Evolutionary conservation across 768 basidiomycete genomes (phyloP), one percentile per base, ranked within the genome.

Genomic region (Boletus rufocinnamomeus): DNA sequence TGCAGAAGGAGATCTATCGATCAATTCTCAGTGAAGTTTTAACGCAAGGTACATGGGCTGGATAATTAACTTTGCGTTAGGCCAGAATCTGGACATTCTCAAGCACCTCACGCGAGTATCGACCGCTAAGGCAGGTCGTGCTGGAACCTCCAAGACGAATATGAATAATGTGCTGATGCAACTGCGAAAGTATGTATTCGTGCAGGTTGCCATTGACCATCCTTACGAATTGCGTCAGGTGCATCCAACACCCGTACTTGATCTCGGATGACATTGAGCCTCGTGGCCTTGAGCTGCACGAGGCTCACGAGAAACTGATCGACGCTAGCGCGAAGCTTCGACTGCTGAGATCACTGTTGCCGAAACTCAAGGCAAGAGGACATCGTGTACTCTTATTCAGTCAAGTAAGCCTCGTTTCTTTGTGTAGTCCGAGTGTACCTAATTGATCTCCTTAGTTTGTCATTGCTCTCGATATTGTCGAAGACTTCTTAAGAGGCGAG

Each of bases 331-430:
- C 87, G n/a, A 96, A 98, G 72, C 75, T 98, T 50, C 82, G 84
- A 25, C 79, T 97, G 48, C 77, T 98, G 34, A 91, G 86, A 69
- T 73, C 78, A 32, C 72, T 97, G 54, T 76, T 98, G 30, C 92
- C 93, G 1, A 93, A 91, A 71, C 79, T 98, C 43, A 89, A 88
- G 64, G 83, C 85, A 51, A 85, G 87, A 47, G 92, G 93, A 0
- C 95, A 97, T 75, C 87, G 95, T 27, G 85, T 98, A 32, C 79
- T 98, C 27, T 74, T 98, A 4, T 98, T 98, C 73, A 95, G 92
- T 70, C 95, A 96, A 77, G 95, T 92, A 61, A 52, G 78, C 69
- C 27, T 48, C 14, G 11, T 44, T 50, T 47, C 28, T 48, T 51
- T 23, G n/a, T 51, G 46, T 28, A 30, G 1, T 25, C 23, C 32